phyloP scores from a whole-genome alignment of 2,329 filamentous ascomycete genomes.

The Pyrenophora seminiperda region DNA sequence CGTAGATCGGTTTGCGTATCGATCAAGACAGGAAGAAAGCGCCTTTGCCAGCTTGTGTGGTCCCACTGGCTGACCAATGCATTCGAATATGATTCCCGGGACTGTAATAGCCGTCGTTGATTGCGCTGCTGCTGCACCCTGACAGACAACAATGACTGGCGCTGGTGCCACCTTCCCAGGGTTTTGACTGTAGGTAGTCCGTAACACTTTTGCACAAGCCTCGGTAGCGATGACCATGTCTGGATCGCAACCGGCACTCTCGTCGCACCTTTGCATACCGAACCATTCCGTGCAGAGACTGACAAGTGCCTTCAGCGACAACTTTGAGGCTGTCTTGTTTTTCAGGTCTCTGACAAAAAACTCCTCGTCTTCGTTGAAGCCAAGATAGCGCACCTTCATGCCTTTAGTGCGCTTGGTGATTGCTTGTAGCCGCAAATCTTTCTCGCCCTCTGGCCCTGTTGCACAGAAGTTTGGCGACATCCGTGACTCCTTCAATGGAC shows the following conservation, averaged over 20 bases:
- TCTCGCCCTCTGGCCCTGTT: constrained; percentile 27
- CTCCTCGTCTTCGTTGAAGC: constrained; percentile 42
- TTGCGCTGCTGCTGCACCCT: constrained; percentile 43
- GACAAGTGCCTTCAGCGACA: constrained; percentile 41
- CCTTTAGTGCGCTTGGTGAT: constrained; percentile 37
- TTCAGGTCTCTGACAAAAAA: constrained; percentile 40
- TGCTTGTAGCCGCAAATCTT: constrained; percentile 29
- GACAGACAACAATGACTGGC: constrained; percentile 44
- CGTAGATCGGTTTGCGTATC: constrained; percentile 30
- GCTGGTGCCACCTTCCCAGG: constrained; percentile 23
- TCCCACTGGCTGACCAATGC: constrained; percentile 44
- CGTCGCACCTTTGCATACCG: constrained; percentile 35
- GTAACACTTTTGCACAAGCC: constrained; percentile 35
- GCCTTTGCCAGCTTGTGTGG: constrained; percentile 49
- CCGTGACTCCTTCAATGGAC: constrained; percentile 39
- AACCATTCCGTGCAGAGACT: constrained; percentile 46
- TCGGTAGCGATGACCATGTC: constrained; percentile 44
- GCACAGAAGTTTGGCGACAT: constrained; percentile 37
- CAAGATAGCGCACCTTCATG: constrained; percentile 40
- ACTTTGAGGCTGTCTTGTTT: constrained; percentile 38
- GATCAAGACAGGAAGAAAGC: constrained; percentile 41
- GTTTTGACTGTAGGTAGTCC: constrained; percentile 32
- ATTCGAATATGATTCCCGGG: constrained; percentile 43
- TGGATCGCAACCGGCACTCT: constrained; percentile 20
- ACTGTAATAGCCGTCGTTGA: constrained; percentile 44